Evolutionary conservation across 2,329 filamentous ascomycete species (phyloP).

Genomic region (Trichoderma gracile): DNA sequence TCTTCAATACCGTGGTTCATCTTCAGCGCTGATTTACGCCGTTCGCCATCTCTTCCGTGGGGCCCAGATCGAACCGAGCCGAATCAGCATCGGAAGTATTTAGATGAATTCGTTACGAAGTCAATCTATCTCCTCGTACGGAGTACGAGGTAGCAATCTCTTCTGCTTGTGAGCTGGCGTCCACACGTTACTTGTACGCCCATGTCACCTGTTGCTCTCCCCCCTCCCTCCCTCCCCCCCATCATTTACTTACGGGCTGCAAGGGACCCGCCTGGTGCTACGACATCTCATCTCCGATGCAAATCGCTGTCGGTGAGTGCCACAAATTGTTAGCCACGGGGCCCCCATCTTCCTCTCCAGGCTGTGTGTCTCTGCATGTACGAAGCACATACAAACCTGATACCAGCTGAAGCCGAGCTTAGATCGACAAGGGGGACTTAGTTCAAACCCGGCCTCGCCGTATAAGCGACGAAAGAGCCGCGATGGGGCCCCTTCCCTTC

Average conservation of each 20-base stretch:
- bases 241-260: constrained; percentile 20
- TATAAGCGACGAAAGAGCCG: neutral
- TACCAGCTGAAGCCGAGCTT: neutral
- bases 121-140: too few species aligned
- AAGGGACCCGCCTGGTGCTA: constrained; percentile 19
- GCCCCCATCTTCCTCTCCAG: neutral
- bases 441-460: neutral
- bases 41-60: neutral
- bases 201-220: constrained; percentile 11
- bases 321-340: neutral
- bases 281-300: constrained; percentile 20
- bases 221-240: neutral
- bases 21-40: constrained; percentile 3
- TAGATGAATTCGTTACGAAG: too few species aligned
- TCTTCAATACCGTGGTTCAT: too few species aligned
- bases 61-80: neutral
- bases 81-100: too few species aligned
- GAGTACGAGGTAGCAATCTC: too few species aligned
- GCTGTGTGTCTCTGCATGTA: too few species aligned
- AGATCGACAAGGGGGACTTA: neutral
- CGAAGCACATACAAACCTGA: too few species aligned
- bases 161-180: too few species aligned
- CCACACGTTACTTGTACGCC: neutral
- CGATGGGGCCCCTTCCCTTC: neutral
- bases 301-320: constrained; percentile 18